A percentile compares a stretch with the other conserved stretches of the same genome.
These are phyloP conservation scores for Cladophialophora yegresii DNA, from an alignment of 2,329 filamentous ascomycete species.

Conservation along the genomic window DNA sequence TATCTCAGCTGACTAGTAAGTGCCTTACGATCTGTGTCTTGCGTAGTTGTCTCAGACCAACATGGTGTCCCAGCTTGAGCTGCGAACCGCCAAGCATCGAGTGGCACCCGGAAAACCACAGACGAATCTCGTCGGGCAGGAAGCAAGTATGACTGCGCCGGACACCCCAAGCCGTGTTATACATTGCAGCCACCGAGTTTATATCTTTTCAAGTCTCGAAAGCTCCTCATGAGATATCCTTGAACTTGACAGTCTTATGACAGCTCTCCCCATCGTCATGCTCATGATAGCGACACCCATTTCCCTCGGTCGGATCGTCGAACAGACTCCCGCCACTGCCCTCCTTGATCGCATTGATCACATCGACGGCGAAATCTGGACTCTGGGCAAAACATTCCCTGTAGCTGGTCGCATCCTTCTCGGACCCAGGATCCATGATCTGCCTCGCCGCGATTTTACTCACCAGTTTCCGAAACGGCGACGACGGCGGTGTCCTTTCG, in stretches of 20 bases:
- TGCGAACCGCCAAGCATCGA: background rate
- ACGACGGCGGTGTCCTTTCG: slow-evolving; percentile 47
- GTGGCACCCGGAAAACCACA: background rate
- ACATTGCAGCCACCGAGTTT: background rate
- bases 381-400: slow-evolving; percentile 53
- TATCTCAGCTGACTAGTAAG: background rate
- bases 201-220: background rate
- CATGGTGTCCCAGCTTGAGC: background rate
- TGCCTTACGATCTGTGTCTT: background rate
- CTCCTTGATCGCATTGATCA: slow-evolving; percentile 55
- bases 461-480: slow-evolving; percentile 55
- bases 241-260: slow-evolving; percentile 37
- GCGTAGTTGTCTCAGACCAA: background rate
- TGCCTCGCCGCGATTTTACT: slow-evolving; percentile 58
- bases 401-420: slow-evolving; percentile 54
- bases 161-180: background rate
- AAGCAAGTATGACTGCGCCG: background rate
- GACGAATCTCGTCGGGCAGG: background rate
- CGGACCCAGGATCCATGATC: slow-evolving; percentile 58
- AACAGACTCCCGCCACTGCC: slow-evolving; percentile 55
- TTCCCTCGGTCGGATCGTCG: slow-evolving; percentile 53
- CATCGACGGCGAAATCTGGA: slow-evolving; percentile 56
- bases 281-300: slow-evolving; percentile 55
- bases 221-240: slow-evolving; percentile 23
- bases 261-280: slow-evolving; percentile 47